These are phyloP conservation scores for Mortierella sp. DNA, from an alignment of 371 early-diverging fungal genomes.

Conservation along the genomic window DNA sequence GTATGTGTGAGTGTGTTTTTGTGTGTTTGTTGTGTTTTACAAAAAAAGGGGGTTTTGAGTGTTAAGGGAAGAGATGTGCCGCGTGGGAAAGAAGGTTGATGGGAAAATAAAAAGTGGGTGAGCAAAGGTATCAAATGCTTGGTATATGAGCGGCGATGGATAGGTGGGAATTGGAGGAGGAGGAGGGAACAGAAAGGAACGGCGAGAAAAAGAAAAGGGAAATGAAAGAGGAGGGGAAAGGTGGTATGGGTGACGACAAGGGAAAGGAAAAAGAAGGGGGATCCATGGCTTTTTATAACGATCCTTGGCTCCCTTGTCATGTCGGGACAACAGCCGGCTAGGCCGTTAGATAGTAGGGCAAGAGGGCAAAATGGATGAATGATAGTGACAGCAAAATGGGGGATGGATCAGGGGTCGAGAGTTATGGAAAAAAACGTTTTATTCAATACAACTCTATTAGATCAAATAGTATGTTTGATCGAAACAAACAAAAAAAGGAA, in stretches of 20 bases:
- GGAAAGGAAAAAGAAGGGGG: background rate
- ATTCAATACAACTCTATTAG: background rate
- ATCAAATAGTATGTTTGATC: background rate
- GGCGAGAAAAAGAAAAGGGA: background rate
- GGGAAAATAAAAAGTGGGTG: background rate
- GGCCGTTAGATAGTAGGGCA: background rate
- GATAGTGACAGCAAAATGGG: background rate
- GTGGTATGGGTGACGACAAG: background rate
- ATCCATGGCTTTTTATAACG: background rate
- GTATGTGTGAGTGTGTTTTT: background rate
- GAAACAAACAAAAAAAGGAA: background rate
- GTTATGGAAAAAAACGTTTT: background rate
- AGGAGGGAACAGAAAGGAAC: background rate
- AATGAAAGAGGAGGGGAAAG: background rate
- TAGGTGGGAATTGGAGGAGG: background rate
- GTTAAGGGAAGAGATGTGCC: background rate
- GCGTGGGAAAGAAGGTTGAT: background rate
- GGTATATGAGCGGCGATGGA: background rate
- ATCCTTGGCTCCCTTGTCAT: background rate
- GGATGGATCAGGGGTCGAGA: background rate
- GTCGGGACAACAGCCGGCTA: constrained; percentile 2
- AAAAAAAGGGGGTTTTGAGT: background rate
- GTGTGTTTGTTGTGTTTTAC: background rate
- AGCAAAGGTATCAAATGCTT: background rate
- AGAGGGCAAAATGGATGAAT: background rate